Evolutionary conservation across 2,329 filamentous ascomycete species (phyloP), one percentile per base, ranked within the genome.

Genomic region (Trichophyton equinum): DNA sequence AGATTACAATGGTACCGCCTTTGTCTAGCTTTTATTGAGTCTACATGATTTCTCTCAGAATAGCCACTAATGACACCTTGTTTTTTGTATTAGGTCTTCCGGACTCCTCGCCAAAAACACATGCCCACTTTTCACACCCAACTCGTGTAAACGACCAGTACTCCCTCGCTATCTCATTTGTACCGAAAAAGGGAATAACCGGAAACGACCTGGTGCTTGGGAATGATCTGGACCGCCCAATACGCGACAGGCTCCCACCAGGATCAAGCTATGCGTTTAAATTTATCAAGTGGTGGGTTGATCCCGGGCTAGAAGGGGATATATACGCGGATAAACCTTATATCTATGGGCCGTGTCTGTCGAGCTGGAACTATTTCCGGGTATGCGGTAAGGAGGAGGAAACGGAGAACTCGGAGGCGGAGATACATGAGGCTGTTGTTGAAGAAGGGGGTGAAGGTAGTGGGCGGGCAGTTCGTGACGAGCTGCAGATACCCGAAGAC

Each of bases 211-310:
- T 99, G 2, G 85, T 96, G 60, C 96, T 96, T 68, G 94, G 92
- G 47, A 97, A 97, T 72, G 91, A 96, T 77, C 96, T 97, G 71
- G 91, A 96, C 69, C 83, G 88, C 58, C 89, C 94, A 0, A 94
- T 99, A 67, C 83, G 90, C 33, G 87, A 96, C 70, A 83, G 85
- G 15, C 78, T 99, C 1, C 92, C 94, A 0, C 89, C 89, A 0
- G 91, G 92, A 0, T 95, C 96, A 74, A 84, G 84, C 70, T 86
- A 89, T 8, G 91, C 91, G 0, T 84, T 96, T 74, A 85, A 84
- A 59, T 86, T 96, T 49, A 89, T 95, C 30, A 89, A 88, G 67
- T 95, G 89, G 87, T 88, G 85, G 77, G 87, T 97, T 57, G 92
- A 99, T 70, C 92, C 92, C 0, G 89, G 91, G 0, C 76, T 99